Conservation (phyloP, 2,329 filamentous ascomycete genomes). For the Sporothrix pallida region DNA sequence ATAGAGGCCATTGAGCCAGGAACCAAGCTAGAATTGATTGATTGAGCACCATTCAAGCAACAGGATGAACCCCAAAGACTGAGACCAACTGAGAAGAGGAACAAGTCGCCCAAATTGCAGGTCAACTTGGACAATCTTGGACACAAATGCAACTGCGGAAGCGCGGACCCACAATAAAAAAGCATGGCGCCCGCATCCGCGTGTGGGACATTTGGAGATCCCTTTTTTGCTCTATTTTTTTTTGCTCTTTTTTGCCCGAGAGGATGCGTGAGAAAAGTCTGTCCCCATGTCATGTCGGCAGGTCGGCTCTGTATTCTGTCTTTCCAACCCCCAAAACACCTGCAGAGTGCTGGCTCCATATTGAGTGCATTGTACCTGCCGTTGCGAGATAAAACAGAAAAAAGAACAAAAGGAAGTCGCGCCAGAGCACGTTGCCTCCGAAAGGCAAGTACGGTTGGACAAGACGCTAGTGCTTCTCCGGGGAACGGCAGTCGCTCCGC, state of each 20-base stretch:
- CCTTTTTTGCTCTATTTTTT: background rate
- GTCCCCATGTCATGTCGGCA: conserved; percentile 4
- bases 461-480: conserved; percentile 23
- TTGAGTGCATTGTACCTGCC: too few species aligned
- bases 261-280: background rate
- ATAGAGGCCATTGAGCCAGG: background rate
- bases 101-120: background rate
- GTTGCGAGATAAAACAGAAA: background rate
- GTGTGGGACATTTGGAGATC: background rate
- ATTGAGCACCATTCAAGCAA: background rate
- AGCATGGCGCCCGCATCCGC: conserved; percentile 1
- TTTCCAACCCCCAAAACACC: background rate
- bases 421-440: background rate
- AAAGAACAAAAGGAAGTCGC: background rate
- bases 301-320: background rate
- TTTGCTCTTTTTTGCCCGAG: background rate
- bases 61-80: background rate
- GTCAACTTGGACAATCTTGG: background rate
- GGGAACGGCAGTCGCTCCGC: conserved; percentile 11
- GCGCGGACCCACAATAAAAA: conserved; percentile 25
- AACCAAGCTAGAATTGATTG: background rate
- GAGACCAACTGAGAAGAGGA: background rate
- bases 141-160: conserved; percentile 6
- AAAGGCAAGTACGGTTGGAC: conserved; percentile 4
- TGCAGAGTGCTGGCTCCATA: background rate